Evolutionary conservation across 148 eudicot genomes (phyloP).

Genomic region (Tetragonia tetragonoides): DNA sequence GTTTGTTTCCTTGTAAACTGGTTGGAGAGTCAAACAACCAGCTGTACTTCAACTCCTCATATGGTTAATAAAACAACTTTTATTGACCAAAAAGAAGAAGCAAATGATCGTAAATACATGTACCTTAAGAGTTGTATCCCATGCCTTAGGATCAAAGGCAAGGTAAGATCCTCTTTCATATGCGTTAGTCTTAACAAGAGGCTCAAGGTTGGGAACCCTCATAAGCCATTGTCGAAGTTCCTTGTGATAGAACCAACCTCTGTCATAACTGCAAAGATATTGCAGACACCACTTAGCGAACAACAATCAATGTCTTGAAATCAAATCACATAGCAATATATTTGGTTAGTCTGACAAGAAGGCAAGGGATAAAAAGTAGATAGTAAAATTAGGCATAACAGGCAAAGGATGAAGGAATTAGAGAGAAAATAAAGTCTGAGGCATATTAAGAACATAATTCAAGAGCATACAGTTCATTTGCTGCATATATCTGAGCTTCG

Average conservation of each 20-base stretch:
- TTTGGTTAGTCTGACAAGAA: background rate
- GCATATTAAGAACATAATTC: constrained; percentile 1
- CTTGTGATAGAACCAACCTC: constrained; percentile 90
- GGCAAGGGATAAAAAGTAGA: background rate
- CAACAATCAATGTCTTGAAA: background rate
- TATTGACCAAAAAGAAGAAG: too few species aligned
- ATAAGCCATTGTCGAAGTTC: constrained; percentile 68
- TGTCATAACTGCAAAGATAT: constrained; percentile 56
- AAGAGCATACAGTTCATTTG: constrained; percentile 80
- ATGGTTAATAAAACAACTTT: too few species aligned
- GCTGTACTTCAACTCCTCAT: too few species aligned
- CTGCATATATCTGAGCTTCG: constrained; percentile 83
- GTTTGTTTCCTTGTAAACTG: too few species aligned
- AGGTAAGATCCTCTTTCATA: constrained; percentile 80
- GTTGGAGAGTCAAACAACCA: too few species aligned
- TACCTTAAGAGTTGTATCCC: constrained; percentile 89
- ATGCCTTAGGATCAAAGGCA: constrained; percentile 78
- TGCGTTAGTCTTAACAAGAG: constrained; percentile 62
- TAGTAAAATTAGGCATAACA: too few species aligned
- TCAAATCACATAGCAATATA: background rate
- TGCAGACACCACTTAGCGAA: constrained; percentile 1
- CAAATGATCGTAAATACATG: background rate
- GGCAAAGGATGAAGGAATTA: background rate
- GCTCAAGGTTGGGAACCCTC: constrained; percentile 63
- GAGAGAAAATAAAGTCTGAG: background rate